Conservation (phyloP, 371 early-diverging fungal species). For the Mortierella sp. region DNA sequence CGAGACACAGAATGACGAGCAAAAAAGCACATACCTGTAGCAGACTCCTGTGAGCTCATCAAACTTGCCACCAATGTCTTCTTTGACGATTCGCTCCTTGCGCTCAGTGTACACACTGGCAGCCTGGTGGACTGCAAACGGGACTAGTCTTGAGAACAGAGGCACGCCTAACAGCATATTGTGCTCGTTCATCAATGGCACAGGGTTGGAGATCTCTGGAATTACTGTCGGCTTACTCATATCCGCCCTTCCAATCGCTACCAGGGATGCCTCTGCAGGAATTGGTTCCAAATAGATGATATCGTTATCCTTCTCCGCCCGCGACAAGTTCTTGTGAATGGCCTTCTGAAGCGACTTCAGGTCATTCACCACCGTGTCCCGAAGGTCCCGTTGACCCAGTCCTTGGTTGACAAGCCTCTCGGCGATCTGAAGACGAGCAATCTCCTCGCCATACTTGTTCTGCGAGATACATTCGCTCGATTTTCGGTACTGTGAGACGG, state of each 20-base stretch:
- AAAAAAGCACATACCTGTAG: conserved; percentile 61
- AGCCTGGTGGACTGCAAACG: conserved; percentile 92
- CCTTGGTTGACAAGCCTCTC: conserved; percentile 64
- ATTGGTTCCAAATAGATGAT: conserved; percentile 87
- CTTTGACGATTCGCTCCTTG: conserved; percentile 78
- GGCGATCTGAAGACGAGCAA: conserved; percentile 80
- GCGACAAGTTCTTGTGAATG: conserved; percentile 69
- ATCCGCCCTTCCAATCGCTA: conserved; percentile 75
- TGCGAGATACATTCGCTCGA: conserved; percentile 77
- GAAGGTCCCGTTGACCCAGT: conserved; percentile 58
- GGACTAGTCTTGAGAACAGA: conserved; percentile 87
- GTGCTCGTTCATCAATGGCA: conserved; percentile 62
- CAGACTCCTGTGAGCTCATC: conserved; percentile 73
- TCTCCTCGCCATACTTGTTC: conserved; percentile 89
- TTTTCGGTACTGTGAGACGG: conserved; percentile 84
- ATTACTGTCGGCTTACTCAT: conserved; percentile 70
- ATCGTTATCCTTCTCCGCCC: conserved; percentile 93
- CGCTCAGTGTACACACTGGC: conserved; percentile 84
- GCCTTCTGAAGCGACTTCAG: conserved; percentile 65
- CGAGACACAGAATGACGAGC: neutral
- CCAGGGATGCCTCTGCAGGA: conserved; percentile 72
- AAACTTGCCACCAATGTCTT: conserved; percentile 73
- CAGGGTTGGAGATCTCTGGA: conserved; percentile 61
- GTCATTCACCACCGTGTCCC: conserved; percentile 58
- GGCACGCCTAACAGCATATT: conserved; percentile 74